Evolutionary conservation across 2,329 filamentous ascomycete species (phyloP).

Genomic region (Macroventuria anomochaeta): DNA sequence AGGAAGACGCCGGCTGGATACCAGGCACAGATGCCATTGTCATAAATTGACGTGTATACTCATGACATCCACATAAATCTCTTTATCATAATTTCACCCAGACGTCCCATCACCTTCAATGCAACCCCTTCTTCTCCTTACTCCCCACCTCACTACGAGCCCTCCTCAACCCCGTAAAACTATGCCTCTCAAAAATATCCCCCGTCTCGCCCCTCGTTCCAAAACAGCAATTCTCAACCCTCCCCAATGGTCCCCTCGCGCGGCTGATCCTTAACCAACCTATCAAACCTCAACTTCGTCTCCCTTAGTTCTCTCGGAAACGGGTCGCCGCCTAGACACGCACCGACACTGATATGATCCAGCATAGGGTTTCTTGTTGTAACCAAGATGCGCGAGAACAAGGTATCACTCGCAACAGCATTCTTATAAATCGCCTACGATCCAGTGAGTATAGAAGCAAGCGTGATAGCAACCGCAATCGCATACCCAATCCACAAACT

Average conservation of each 20-base stretch:
- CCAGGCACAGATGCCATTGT: not conserved
- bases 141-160: not conserved
- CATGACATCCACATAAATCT: not conserved
- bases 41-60: not conserved
- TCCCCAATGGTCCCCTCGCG: conserved; percentile 40
- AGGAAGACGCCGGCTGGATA: not conserved
- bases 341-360: conserved; percentile 47
- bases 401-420: conserved; percentile 45
- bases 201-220: conserved; percentile 48
- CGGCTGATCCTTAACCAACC: conserved; percentile 46
- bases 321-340: conserved; percentile 51
- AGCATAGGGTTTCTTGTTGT: conserved; percentile 50
- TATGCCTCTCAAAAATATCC: conserved; percentile 47
- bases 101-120: not conserved
- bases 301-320: conserved; percentile 48
- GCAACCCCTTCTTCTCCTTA: conserved; percentile 7
- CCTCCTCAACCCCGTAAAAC: conserved; percentile 44
- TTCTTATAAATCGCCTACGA: conserved; percentile 44
- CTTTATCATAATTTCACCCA: not conserved
- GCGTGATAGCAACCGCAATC: conserved; percentile 38
- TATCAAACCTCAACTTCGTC: conserved; percentile 50
- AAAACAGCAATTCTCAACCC: conserved; percentile 50
- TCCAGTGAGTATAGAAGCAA: conserved; percentile 42
- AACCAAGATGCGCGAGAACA: conserved; percentile 48
- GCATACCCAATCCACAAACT: conserved; percentile 49